Evolutionary conservation across 129 eudicot species (phyloP), one percentile per base, ranked within the genome.

Genomic region (Gnaphalium uliginosum): DNA sequence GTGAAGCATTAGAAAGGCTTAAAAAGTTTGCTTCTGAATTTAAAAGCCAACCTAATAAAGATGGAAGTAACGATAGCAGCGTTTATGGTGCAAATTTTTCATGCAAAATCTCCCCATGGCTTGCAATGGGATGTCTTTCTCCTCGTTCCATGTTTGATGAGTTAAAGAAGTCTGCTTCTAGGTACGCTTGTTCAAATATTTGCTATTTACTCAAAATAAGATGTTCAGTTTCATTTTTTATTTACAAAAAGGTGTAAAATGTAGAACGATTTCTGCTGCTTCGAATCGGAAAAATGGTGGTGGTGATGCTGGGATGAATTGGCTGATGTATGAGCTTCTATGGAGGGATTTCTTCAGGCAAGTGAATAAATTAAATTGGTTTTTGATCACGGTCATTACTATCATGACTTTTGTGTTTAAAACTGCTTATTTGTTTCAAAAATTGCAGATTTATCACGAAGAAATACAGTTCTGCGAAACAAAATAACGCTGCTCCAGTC

Each of bases 321-420:
- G 97, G 98, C 48, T 94, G 81, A 81, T 89, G 91, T 94, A 87
- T 85, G 97, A 90, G 85, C 87, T 90, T 58, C 64, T 94, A 74
- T 94, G 98, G 96, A 91, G 98, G 90, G 98, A 94, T 81, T 94
- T 94, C 82, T 94, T 94, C 91, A 94, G 97, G 96, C 84, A 57
- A 81, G 76, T 27, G 14, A 72, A 68, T 50, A 2, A 17, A 30
- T 30, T 29, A 65, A 30, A 8, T 33, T 53, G 60, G 11, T 53
- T 78, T 78, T 17, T 63, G 17, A 10, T 62, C 18, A n/a, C 0
- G n/a, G n/a, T 26, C 10, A 33, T 67, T 39, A 32, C 4, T 17
- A 33, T 15, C 18, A 68, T 17, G 11, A 7, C 5, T 26, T 60
- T 43, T 68, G 18, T 63, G 48, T 74, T 30, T 19, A 53, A 19